Evolutionary conservation across 306 rosid genomes (phyloP).

Genomic region (Lathyrus aphaca): DNA sequence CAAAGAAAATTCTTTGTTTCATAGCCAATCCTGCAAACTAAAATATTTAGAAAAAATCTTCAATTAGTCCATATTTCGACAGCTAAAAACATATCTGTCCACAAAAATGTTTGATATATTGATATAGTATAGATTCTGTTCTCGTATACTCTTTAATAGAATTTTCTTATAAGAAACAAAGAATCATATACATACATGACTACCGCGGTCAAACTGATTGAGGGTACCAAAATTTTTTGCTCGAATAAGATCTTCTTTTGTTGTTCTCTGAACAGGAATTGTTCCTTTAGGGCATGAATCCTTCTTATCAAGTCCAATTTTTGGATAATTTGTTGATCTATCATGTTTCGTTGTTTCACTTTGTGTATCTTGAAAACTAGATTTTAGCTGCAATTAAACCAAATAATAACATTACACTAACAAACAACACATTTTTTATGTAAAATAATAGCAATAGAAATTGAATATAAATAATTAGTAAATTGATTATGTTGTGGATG

Average conservation of each 20-base stretch:
- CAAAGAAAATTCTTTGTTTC: not conserved
- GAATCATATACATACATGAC: not conserved
- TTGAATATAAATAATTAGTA: not conserved
- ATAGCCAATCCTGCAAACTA: slow-evolving; percentile 21
- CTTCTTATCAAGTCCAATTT: not conserved
- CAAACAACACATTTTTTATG: not conserved
- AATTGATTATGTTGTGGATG: not conserved
- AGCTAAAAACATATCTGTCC: no score
- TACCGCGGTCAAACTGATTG: not conserved
- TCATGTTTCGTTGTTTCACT: not conserved
- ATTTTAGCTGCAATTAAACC: not conserved
- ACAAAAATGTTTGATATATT: no score
- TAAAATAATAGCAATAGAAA: not conserved
- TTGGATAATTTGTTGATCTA: not conserved
- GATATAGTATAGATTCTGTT: no score
- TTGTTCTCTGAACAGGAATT: slow-evolving; percentile 12
- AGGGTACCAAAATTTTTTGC: not conserved
- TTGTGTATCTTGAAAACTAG: not conserved
- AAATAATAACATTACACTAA: not conserved
- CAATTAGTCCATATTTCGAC: no score
- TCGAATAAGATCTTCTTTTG: slow-evolving; percentile 25
- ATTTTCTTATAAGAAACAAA: not conserved
- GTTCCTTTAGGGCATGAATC: slow-evolving; percentile 14
- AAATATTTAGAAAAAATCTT: not conserved
- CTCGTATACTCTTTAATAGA: no score